Conservation (phyloP, 257 asterid species). For the Nicotiana attenuata region DNA sequence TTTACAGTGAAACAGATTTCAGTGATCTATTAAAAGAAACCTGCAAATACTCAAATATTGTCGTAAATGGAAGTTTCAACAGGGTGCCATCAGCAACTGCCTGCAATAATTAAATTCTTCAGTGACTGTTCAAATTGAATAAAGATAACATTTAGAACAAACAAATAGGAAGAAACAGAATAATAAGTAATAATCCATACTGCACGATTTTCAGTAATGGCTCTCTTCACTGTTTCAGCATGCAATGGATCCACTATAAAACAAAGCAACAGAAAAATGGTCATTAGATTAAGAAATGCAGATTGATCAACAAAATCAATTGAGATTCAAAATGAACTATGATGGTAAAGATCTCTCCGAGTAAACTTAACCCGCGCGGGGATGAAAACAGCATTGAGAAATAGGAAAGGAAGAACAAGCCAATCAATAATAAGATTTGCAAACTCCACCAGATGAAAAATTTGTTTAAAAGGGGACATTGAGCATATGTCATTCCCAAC, state of each 20-base stretch:
- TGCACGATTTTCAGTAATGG: slow-evolving; percentile 39
- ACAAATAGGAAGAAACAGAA: not conserved
- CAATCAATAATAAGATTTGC: not conserved
- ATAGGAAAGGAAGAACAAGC: not conserved
- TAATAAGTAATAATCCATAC: slow-evolving; percentile 30
- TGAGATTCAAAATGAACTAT: not conserved
- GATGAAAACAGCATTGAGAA: not conserved
- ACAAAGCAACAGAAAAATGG: slow-evolving; percentile 13
- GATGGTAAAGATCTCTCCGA: not conserved
- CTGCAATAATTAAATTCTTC: slow-evolving; percentile 37
- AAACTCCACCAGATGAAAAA: not conserved
- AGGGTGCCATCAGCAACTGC: slow-evolving; percentile 55
- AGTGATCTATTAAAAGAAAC: slow-evolving; percentile 20
- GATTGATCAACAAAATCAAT: not conserved
- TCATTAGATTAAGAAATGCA: not conserved
- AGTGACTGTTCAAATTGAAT: not conserved
- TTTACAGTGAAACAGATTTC: slow-evolving; percentile 1
- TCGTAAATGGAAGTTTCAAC: slow-evolving; percentile 81
- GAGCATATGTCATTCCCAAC: not conserved
- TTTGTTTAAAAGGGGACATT: not conserved
- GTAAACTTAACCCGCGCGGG: not conserved
- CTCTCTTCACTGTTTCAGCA: slow-evolving; percentile 50
- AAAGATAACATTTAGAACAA: not conserved
- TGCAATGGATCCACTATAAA: slow-evolving; percentile 40
- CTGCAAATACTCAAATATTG: slow-evolving; percentile 95